phyloP scores from a whole-genome alignment of 805 yeast genomes.

The Helenozyma baotianmanensis region DNA sequence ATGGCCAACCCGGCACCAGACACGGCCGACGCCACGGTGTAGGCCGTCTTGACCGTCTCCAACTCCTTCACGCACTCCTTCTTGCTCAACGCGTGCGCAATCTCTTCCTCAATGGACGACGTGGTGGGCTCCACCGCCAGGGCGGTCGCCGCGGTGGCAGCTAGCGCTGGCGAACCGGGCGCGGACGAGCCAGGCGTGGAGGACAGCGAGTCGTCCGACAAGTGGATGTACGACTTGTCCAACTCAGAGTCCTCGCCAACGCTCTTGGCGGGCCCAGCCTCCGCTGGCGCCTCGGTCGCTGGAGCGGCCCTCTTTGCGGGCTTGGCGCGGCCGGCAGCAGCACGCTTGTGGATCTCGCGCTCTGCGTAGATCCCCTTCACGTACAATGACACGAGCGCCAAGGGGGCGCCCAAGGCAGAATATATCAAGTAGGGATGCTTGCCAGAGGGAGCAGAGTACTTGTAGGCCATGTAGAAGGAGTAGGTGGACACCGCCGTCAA shows the following conservation, averaged over 20 bases:
- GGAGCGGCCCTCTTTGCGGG: neutral
- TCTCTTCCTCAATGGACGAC: conserved; percentile 37
- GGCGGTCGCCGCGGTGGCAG: conserved; percentile 3
- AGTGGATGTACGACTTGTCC: conserved; percentile 39
- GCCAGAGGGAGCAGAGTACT: conserved; percentile 48
- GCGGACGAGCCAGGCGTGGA: conserved; percentile 27
- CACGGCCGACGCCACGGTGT: conserved; percentile 37
- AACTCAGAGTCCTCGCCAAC: conserved; percentile 24
- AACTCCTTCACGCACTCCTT: conserved; percentile 31
- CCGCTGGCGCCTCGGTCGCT: neutral
- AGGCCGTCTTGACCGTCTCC: conserved; percentile 30
- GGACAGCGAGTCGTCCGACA: conserved; percentile 34
- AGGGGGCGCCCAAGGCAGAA: conserved; percentile 51
- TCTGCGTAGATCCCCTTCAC: conserved; percentile 6
- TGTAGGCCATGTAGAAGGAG: conserved; percentile 53
- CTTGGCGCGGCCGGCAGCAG: neutral
- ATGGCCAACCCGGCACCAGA: conserved; percentile 45
- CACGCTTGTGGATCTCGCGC: conserved; percentile 1
- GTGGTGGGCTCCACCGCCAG: neutral
- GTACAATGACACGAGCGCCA: conserved; percentile 21
- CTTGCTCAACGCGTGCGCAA: conserved; percentile 38
- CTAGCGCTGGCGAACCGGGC: conserved; percentile 22
- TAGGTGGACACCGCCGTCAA: conserved; percentile 44
- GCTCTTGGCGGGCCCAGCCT: too few species aligned
- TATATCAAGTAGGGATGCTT: conserved; percentile 74